Conservation (phyloP, 2,329 filamentous ascomycete species). For the Epichloe typhina region DNA sequence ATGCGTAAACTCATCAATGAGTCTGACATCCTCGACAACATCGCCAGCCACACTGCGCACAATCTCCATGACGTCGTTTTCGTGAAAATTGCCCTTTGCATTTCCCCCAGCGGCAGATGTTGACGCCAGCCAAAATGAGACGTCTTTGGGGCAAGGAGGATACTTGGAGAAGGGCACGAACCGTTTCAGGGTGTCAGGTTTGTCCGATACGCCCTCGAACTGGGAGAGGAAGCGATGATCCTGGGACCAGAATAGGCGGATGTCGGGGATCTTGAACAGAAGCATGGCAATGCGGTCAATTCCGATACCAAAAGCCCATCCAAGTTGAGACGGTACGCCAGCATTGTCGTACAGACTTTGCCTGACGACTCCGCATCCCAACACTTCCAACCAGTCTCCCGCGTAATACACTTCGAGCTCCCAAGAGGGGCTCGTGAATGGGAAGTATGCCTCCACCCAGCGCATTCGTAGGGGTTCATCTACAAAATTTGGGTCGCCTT, state of each 20-base stretch:
- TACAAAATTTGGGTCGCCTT: conserved; percentile 32
- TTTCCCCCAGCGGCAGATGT: conserved; percentile 37
- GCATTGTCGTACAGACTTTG: conserved; percentile 72
- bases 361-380: conserved; percentile 83
- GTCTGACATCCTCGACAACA: conserved; percentile 71
- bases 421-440: conserved; percentile 91
- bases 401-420: conserved; percentile 93
- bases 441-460: conserved; percentile 97
- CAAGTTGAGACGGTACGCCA: conserved; percentile 59
- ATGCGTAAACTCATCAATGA: conserved; percentile 80
- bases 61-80: conserved; percentile 96
- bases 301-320: conserved; percentile 93
- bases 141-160: conserved; percentile 79
- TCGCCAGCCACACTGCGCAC: conserved; percentile 74
- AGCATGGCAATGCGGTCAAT: conserved; percentile 96
- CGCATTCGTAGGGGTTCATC: conserved; percentile 70
- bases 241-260: conserved; percentile 87
- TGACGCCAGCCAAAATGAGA: conserved; percentile 72
- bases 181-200: conserved; percentile 36
- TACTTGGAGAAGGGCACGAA: conserved; percentile 88
- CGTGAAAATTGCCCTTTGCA: conserved; percentile 52
- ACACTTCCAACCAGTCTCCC: conserved; percentile 88
- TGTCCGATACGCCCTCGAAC: conserved; percentile 51
- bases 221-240: conserved; percentile 79
- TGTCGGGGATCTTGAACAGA: conserved; percentile 90